phyloP scores from a whole-genome alignment of 805 yeast genomes.

The Yarrowia phangngaensis region DNA sequence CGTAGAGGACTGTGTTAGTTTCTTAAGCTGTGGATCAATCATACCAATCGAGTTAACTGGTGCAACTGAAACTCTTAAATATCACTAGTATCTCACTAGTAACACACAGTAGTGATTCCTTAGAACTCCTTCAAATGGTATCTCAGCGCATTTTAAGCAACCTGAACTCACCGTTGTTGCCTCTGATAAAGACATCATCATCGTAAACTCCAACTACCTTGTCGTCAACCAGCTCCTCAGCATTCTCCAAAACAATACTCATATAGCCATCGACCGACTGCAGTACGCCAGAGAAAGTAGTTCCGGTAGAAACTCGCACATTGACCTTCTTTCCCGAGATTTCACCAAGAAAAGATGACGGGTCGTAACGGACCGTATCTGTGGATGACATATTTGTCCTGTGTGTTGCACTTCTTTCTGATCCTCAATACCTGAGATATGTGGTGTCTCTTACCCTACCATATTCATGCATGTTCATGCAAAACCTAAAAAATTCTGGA shows the following conservation, averaged over 20 bases:
- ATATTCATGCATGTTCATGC: conserved; percentile 23
- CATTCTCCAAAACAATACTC: conserved; percentile 83
- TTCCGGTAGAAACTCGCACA: conserved; percentile 82
- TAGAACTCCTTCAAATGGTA: too few species aligned
- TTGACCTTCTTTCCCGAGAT: conserved; percentile 76
- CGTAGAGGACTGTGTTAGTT: conserved; percentile 25
- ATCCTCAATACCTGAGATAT: too few species aligned
- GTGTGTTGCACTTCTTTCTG: neutral
- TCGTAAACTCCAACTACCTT: conserved; percentile 54
- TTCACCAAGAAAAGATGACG: conserved; percentile 73
- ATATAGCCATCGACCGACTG: conserved; percentile 95
- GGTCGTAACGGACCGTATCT: conserved; percentile 41
- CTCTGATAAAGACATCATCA: conserved; percentile 74
- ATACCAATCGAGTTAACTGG: too few species aligned
- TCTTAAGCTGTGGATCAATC: neutral
- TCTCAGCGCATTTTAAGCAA: too few species aligned
- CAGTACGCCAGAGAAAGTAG: conserved; percentile 69
- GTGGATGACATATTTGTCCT: conserved; percentile 15
- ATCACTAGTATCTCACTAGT: too few species aligned
- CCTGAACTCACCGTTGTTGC: conserved; percentile 79
- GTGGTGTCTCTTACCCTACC: conserved; percentile 19
- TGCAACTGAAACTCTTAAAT: too few species aligned
- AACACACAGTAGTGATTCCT: too few species aligned
- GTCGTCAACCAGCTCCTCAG: conserved; percentile 60
- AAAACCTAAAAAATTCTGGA: conserved; percentile 23